These are phyloP conservation scores for Grosmannia penicillata DNA, from an alignment of 2,329 filamentous ascomycete species.

Conservation along the genomic window DNA sequence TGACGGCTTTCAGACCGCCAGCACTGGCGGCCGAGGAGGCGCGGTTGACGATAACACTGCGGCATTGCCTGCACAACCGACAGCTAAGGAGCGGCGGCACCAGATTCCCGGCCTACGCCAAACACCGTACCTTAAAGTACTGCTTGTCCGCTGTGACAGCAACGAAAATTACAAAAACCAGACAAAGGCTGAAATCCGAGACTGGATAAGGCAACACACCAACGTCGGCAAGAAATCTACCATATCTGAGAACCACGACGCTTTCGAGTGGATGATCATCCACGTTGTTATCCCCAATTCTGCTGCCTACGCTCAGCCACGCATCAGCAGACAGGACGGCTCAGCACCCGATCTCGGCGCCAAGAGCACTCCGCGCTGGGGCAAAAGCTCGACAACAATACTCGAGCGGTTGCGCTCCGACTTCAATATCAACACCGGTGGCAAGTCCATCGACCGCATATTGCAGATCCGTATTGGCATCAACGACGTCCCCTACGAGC, in stretches of 20 bases:
- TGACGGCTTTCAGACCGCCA: constrained; percentile 47
- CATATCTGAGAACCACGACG: constrained; percentile 84
- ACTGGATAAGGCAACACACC: constrained; percentile 78
- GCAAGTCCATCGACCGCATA: constrained; percentile 63
- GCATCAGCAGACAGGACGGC: constrained; percentile 39
- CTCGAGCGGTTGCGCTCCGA: constrained; percentile 82
- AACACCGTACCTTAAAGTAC: constrained; percentile 86
- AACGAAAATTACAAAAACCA: constrained; percentile 82
- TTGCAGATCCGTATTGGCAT: constrained; percentile 71
- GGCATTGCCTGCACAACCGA: constrained; percentile 16
- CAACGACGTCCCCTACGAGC: constrained; percentile 52
- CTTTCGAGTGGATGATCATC: constrained; percentile 87
- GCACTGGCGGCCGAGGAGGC: constrained; percentile 25
- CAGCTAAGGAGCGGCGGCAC: constrained; percentile 53
- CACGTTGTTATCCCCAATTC: constrained; percentile 88
- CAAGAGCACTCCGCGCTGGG: constrained; percentile 12
- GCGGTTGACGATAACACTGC: constrained; percentile 24
- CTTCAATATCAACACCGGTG: constrained; percentile 65
- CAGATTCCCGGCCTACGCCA: constrained; percentile 89
- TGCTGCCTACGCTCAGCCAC: constrained; percentile 61
- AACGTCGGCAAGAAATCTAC: constrained; percentile 44
- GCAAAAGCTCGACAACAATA: constrained; percentile 48
- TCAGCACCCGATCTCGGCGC: constrained; percentile 35
- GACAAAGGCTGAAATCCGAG: constrained; percentile 63
- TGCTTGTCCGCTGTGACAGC: constrained; percentile 84